A percentile compares a stretch with the other conserved stretches of the same genome.
Conservation (phyloP, 2,329 filamentous ascomycete genomes). For the Beauveria medogensis region DNA sequence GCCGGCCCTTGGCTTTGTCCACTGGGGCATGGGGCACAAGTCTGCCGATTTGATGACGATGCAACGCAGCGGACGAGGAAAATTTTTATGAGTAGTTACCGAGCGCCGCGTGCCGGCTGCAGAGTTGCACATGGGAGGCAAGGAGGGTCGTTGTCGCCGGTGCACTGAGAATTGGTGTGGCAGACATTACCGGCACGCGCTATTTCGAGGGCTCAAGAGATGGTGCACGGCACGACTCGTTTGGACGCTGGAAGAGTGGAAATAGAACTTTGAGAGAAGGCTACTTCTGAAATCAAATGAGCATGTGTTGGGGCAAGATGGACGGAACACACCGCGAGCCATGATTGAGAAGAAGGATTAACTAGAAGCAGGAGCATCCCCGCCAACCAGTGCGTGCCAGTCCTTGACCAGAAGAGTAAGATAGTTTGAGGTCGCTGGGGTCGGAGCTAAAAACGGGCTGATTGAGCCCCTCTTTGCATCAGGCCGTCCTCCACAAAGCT, state of each 20-base stretch:
- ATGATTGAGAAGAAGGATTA: background rate
- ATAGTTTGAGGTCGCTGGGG: background rate
- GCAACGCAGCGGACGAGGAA: background rate
- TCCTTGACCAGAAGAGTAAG: background rate
- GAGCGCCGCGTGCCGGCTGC: conserved; percentile 4
- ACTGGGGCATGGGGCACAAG: background rate
- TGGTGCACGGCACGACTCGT: background rate
- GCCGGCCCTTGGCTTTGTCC: background rate
- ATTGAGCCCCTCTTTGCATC: background rate
- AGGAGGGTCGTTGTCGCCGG: background rate
- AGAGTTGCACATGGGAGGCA: background rate
- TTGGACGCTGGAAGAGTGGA: background rate
- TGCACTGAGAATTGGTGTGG: background rate
- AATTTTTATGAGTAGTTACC: background rate
- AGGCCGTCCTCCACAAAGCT: conserved; percentile 1
- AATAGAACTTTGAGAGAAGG: background rate
- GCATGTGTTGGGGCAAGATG: background rate
- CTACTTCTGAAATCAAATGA: background rate
- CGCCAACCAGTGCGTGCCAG: background rate
- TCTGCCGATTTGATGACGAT: conserved; percentile 2
- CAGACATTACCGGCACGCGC: background rate
- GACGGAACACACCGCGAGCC: background rate
- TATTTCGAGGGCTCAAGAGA: background rate
- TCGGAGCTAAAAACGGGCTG: background rate
- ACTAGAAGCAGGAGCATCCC: background rate